phyloP scores from a whole-genome alignment of 305 asterid species.

The Fraxinus latifolia region DNA sequence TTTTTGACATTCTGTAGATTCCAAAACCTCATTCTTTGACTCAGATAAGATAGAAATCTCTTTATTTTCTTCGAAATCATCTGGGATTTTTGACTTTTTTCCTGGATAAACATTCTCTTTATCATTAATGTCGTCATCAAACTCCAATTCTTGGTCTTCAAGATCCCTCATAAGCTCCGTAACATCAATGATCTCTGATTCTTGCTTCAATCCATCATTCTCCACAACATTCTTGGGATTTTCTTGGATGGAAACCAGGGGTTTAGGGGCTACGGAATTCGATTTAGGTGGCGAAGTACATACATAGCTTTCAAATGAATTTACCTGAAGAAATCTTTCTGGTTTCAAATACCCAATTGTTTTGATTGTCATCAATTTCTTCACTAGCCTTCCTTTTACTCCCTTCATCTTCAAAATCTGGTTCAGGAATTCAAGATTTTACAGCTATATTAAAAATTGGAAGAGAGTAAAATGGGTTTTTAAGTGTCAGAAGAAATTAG shows the following conservation, averaged over 20 bases:
- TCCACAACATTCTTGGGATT: slow-evolving; percentile 29
- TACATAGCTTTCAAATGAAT: slow-evolving; percentile 51
- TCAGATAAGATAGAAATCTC: background rate
- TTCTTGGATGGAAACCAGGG: slow-evolving; percentile 34
- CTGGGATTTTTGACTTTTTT: background rate
- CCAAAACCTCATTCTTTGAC: slow-evolving; percentile 26
- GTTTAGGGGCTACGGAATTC: slow-evolving; percentile 29
- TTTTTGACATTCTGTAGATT: slow-evolving; percentile 11
- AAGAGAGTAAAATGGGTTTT: background rate
- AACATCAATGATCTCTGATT: slow-evolving; percentile 56
- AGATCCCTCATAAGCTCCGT: slow-evolving; percentile 71
- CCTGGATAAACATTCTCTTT: slow-evolving; percentile 60
- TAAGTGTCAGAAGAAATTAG: background rate
- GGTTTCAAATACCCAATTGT: slow-evolving; percentile 69
- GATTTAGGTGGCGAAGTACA: slow-evolving; percentile 35
- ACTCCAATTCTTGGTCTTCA: slow-evolving; percentile 46
- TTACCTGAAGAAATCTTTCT: slow-evolving; percentile 60
- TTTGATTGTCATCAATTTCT: slow-evolving; percentile 73
- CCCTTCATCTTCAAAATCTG: slow-evolving; percentile 44
- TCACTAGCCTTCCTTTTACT: slow-evolving; percentile 75
- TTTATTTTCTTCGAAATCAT: slow-evolving; percentile 8
- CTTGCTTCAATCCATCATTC: slow-evolving; percentile 29
- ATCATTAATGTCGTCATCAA: slow-evolving; percentile 29
- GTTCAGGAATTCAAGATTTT: slow-evolving; percentile 12
- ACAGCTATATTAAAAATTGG: slow-evolving; percentile 6